phyloP scores from a whole-genome alignment of 139 green algal genomes.

The Chlamydomonas schloesseri region DNA sequence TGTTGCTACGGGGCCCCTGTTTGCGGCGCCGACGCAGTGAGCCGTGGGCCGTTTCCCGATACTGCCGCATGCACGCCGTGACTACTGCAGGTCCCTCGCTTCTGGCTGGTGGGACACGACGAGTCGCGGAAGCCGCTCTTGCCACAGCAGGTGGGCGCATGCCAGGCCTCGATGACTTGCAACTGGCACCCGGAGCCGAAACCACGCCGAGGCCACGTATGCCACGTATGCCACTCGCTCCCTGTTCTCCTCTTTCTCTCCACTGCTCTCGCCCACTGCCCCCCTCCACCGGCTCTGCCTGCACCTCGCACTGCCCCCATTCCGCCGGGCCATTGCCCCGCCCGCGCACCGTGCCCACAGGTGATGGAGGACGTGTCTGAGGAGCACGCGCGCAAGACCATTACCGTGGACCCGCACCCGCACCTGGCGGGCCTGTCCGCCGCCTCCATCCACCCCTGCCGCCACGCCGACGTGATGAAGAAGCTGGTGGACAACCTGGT shows the following conservation, averaged over 20 bases:
- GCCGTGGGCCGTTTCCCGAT: too few relatives aligned
- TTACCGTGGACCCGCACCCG: slow-evolving; percentile 90
- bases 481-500: slow-evolving; percentile 77
- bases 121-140: slow-evolving; percentile 75
- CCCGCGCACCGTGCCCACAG: slow-evolving; percentile 58
- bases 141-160: slow-evolving; percentile 64
- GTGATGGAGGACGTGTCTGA: slow-evolving; percentile 88
- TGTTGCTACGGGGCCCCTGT: too few relatives aligned
- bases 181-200: too few relatives aligned
- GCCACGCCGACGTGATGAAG: slow-evolving; percentile 84
- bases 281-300: too few relatives aligned
- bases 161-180: too few relatives aligned
- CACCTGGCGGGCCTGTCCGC: slow-evolving; percentile 70
- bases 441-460: slow-evolving; percentile 92
- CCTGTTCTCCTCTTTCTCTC: too few relatives aligned
- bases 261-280: too few relatives aligned
- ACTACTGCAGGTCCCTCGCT: slow-evolving; percentile 75
- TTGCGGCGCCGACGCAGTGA: too few relatives aligned
- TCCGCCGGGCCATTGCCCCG: not conserved
- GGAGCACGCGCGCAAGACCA: slow-evolving; percentile 90
- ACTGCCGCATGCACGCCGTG: too few relatives aligned
- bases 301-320: too few relatives aligned
- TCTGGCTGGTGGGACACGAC: slow-evolving; percentile 92
- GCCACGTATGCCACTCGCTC: too few relatives aligned
- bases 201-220: too few relatives aligned